Base-by-base conservation (phyloP, 345 rosid species). In the Lepidium africanum region DNA sequence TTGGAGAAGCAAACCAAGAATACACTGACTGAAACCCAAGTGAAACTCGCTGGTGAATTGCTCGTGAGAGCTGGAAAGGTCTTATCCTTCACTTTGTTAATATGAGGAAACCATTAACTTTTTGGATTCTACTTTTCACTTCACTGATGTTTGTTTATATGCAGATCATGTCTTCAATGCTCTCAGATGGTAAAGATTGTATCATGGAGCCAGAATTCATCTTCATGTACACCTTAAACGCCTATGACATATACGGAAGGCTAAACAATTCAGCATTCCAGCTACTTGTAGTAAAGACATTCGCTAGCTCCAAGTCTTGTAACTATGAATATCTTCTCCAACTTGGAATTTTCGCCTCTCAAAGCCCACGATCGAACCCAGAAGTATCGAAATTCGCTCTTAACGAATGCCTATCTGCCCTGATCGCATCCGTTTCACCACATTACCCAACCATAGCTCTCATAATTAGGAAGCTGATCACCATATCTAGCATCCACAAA, bases 1-100 rank as follows among this genome's bases (percentile, higher is more conserved):
- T 84, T 77, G 37, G 96, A 91, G 81, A 83, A 79, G 38, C 86
- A 82, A 69, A 87, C 61, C 71, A 77, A 83, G 69, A 67, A 49
- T 68, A 23, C 83, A 58, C 65, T 91, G 66, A 25, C 56, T 23
- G 90, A 86, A 57, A 48, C 47, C 59, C 90, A 87, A 76, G 80
- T 91, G 68, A 91, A 86, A 77, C 82, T 71, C 43, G 90, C 87
- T 43, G 81, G 70, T 54, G 90, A 85, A 68, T 37, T 85, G 78
- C 82, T 94, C 19, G 93, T 83, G 36, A 91, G 70, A 86, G 96
- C 96, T 15, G 87, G 86, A 49, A 86, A 91, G 96, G 99, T 89
- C 79, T 41, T 65, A 39, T 51, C 42, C 19, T 39, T 41, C 38
- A 56, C 59, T 56, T 57, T 50, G 2, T 21, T 13, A 50, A 38